Evolutionary conservation across 2,329 filamentous ascomycete genomes (phyloP).

Genomic region (Tolypocladium guangdongense): DNA sequence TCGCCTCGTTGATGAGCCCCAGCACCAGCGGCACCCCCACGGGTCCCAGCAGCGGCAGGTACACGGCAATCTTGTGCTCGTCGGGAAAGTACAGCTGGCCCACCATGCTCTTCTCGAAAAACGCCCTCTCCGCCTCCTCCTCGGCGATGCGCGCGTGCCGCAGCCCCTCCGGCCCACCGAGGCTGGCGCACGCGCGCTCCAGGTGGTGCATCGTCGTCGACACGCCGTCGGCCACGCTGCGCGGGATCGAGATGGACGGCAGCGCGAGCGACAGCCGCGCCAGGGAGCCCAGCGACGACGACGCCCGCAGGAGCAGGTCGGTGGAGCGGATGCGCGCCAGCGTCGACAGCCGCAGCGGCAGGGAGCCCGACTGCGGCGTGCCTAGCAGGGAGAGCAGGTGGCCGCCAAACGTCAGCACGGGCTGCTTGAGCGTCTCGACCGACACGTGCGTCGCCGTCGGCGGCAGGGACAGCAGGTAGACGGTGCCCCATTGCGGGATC

Average conservation of each 20-base stretch:
- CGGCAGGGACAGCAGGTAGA: slow-evolving; percentile 45
- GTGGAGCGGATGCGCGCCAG: slow-evolving; percentile 78
- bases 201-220: slow-evolving; percentile 70
- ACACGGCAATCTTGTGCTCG: slow-evolving; percentile 95
- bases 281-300: slow-evolving; percentile 86
- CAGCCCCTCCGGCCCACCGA: slow-evolving; percentile 58
- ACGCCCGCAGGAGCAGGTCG: slow-evolving; percentile 77
- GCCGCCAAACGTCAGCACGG: slow-evolving; percentile 81
- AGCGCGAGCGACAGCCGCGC: slow-evolving; percentile 76
- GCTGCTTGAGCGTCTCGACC: slow-evolving; percentile 58
- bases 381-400: slow-evolving; percentile 84
- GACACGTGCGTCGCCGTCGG: slow-evolving; percentile 41
- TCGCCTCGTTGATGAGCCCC: slow-evolving; percentile 72
- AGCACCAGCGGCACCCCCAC: slow-evolving; percentile 83
- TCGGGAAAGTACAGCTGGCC: slow-evolving; percentile 97
- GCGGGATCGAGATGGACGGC: slow-evolving; percentile 82
- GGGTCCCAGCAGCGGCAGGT: slow-evolving; percentile 81
- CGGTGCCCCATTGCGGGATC: slow-evolving; percentile 86
- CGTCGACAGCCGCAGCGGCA: slow-evolving; percentile 76
- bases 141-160: slow-evolving; percentile 77
- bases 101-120: slow-evolving; percentile 99
- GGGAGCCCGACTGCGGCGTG: slow-evolving; percentile 69
- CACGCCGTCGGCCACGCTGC: slow-evolving; percentile 76
- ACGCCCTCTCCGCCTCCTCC: slow-evolving; percentile 80
- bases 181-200: slow-evolving; percentile 60